Evolutionary conservation across 345 rosid genomes (phyloP).

Genomic region (Hevea brasiliensis): DNA sequence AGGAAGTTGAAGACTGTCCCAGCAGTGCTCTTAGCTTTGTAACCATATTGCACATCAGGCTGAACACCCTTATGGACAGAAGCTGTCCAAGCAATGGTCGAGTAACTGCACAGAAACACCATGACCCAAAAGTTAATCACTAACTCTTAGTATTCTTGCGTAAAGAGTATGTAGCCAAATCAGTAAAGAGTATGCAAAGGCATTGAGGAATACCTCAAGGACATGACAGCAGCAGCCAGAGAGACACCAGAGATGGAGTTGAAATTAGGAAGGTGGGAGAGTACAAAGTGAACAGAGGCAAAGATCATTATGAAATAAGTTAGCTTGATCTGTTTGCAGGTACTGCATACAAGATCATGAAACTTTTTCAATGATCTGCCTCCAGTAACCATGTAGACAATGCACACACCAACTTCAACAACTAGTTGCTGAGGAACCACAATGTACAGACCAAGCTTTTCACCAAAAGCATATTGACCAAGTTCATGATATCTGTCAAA

Average conservation of each 20-base stretch:
- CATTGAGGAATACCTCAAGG: slow-evolving; percentile 19
- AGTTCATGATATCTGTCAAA: slow-evolving; percentile 37
- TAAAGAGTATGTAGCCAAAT: too few species aligned
- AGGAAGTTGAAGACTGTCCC: slow-evolving; percentile 32
- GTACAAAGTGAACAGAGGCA: slow-evolving; percentile 34
- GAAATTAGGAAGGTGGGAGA: slow-evolving; percentile 38
- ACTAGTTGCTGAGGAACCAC: slow-evolving; percentile 35
- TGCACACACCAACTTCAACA: slow-evolving; percentile 35
- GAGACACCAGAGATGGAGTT: slow-evolving; percentile 40
- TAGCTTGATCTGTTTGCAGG: slow-evolving; percentile 21
- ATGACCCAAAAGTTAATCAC: too few species aligned
- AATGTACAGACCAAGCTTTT: slow-evolving; percentile 33
- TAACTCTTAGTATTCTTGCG: too few species aligned
- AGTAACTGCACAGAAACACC: slow-evolving; percentile 16
- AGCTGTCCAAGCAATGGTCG: slow-evolving; percentile 36
- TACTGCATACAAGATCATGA: slow-evolving; percentile 22
- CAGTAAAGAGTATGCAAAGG: background rate
- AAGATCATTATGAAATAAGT: slow-evolving; percentile 36
- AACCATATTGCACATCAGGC: slow-evolving; percentile 30
- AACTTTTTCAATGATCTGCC: slow-evolving; percentile 33
- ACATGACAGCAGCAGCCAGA: slow-evolving; percentile 38
- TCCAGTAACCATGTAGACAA: slow-evolving; percentile 38
- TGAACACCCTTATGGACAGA: slow-evolving; percentile 32
- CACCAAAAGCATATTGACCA: slow-evolving; percentile 32
- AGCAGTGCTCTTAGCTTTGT: slow-evolving; percentile 15